Evolutionary conservation across 768 basidiomycete genomes (phyloP), one percentile per base, ranked within the genome.

Genomic region (Fibroporia radiculosa): DNA sequence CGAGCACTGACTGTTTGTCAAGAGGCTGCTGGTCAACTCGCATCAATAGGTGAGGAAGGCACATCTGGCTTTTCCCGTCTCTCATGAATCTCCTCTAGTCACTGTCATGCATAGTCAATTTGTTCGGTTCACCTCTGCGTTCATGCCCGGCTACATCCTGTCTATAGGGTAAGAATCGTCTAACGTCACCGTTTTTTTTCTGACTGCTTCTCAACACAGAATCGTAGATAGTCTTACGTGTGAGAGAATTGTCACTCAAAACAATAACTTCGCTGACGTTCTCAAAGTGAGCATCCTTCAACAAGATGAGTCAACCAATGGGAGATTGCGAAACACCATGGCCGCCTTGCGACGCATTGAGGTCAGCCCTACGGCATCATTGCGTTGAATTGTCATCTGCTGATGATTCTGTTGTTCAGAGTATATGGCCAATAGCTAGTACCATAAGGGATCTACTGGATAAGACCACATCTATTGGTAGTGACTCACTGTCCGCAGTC

Each of bases 261-360:
- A n/a, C n/a, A n/a, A n/a, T n/a, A n/a, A n/a, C n/a, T n/a, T n/a
- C n/a, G n/a, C n/a, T n/a, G n/a, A n/a, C n/a, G n/a, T n/a, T n/a
- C 6, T 32, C 12, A 6, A 13, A 42, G 41, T 42, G 16, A 42
- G 28, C 18, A 22, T 42, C 4, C 7, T 27, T n/a, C 27, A 22
- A n/a, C 26, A 42, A 10, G 41, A 42, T 16, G 26, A 42, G 13
- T 7, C 16, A 5, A 22, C 41, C 4, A 42, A 19, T n/a, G 16
- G 10, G 5, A 29, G 41, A 19, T 28, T 42, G 13, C 28, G 41
- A 5, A 28, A 29, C 16, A 27, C 29, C 18, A 5, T 42, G 28
- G 6, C 41, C 24, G 41, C 41, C 11, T 22, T 45, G 25, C 34
- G 28, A 25, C 24, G 33, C n/a, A 28, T 45, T 25, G 44, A 38